phyloP scores from a whole-genome alignment of 2,329 filamentous ascomycete species.

The Trichoderma polysporum region DNA sequence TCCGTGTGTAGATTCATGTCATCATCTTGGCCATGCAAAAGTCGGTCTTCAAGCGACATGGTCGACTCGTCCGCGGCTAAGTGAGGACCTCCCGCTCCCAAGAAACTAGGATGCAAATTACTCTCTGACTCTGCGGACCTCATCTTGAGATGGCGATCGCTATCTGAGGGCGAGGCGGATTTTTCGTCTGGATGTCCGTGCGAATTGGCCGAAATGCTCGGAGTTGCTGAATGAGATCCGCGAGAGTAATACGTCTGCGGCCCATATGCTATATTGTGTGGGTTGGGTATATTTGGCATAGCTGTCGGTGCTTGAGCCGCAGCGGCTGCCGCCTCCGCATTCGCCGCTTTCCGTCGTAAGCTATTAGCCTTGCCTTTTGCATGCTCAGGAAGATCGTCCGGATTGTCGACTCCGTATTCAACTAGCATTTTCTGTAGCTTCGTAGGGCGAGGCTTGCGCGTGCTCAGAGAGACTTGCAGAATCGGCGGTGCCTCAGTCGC shows the following conservation, averaged over 20 bases:
- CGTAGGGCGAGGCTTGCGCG: slow-evolving; percentile 90
- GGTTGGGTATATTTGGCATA: slow-evolving; percentile 24
- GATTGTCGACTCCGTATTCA: slow-evolving; percentile 83
- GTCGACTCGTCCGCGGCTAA: slow-evolving; percentile 42
- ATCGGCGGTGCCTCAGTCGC: slow-evolving; percentile 83
- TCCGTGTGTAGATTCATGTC: slow-evolving; percentile 46
- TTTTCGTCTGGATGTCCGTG: slow-evolving; percentile 34
- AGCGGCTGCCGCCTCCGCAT: slow-evolving; percentile 52
- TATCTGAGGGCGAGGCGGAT: slow-evolving; percentile 27
- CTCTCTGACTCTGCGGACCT: slow-evolving; percentile 44
- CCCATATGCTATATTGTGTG: slow-evolving; percentile 28
- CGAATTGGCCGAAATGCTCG: slow-evolving; percentile 25
- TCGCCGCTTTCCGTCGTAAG: slow-evolving; percentile 68
- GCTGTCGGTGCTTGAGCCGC: slow-evolving; percentile 27
- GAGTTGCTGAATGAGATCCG: slow-evolving; percentile 22
- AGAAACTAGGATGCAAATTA: slow-evolving; percentile 44
- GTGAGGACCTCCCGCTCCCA: slow-evolving; percentile 44
- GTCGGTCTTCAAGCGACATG: slow-evolving; percentile 50
- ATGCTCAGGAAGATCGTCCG: slow-evolving; percentile 83
- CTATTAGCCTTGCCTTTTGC: slow-evolving; percentile 76
- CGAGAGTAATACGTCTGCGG: slow-evolving; percentile 30
- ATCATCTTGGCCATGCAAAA: slow-evolving; percentile 49
- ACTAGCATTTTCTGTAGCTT: slow-evolving; percentile 95
- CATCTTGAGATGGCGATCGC: slow-evolving; percentile 33
- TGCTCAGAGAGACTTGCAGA: slow-evolving; percentile 83